A percentile compares a stretch with the other conserved stretches of the same genome.
These are phyloP conservation scores for Brettanomyces naardenensis DNA, from an alignment of 805 yeast genomes.

Conservation along the genomic window DNA sequence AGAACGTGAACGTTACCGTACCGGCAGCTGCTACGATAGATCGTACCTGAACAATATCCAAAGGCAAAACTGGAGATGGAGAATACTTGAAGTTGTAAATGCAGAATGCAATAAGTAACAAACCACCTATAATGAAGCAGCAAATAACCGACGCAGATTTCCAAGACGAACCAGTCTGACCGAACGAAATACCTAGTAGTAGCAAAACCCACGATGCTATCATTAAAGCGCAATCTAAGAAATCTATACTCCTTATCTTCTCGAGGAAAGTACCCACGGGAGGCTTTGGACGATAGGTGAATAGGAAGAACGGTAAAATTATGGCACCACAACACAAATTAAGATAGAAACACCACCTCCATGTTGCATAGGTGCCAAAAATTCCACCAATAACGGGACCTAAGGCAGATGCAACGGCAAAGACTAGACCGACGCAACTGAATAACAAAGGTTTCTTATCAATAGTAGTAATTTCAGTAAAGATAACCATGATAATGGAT, in stretches of 20 bases:
- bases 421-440: constrained; percentile 33
- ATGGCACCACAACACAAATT: constrained; percentile 62
- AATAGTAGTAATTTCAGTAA: constrained; percentile 46
- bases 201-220: constrained; percentile 37
- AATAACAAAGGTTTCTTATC: constrained; percentile 31
- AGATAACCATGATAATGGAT: constrained; percentile 46
- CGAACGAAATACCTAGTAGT: constrained; percentile 47
- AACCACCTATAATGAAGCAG: constrained; percentile 40
- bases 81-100: constrained; percentile 25
- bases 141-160: constrained; percentile 41
- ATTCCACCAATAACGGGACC: constrained; percentile 72
- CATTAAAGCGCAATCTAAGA: constrained; percentile 36
- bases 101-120: constrained; percentile 27
- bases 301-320: constrained; percentile 11
- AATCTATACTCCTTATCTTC: constrained; percentile 38
- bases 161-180: constrained; percentile 51
- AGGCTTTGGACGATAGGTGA: constrained; percentile 3
- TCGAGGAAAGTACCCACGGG: constrained; percentile 12
- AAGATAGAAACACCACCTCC: constrained; percentile 75
- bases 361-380: constrained; percentile 40
- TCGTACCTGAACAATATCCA: constrained; percentile 21
- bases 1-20: neutral
- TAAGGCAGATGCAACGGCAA: constrained; percentile 41
- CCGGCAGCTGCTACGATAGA: neutral
- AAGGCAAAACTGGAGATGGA: constrained; percentile 37